Base-by-base conservation (phyloP, 148 eudicot genomes). In the Cornus kousa region DNA sequence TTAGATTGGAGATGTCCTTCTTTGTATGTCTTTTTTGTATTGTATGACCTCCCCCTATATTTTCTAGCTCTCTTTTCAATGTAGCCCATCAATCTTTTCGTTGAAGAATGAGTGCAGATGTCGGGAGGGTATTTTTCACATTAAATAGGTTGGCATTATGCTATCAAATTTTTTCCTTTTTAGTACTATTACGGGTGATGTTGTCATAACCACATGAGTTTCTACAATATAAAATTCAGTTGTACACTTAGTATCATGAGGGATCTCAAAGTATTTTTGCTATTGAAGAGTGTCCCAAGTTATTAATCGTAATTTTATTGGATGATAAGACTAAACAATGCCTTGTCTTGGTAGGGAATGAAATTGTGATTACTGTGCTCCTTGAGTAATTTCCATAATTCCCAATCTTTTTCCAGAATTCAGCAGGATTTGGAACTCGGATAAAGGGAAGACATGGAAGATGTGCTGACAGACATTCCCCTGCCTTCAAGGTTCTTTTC, bases 401-500 rank as follows among this genome's bases (percentile, higher is more conserved):
- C 31, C 37, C 8, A 20, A 53, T 28, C n/a, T 32, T 74, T 84
- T 67, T 77, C 68, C 55, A 24, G 62, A 62, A 53, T 74, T 68
- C 86, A 67, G 79, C 89, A 87, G 94, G 72, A 66, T 77, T 73
- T 78, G 79, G 74, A 24, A 77, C 31, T 77, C 62, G 72, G 31
- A 53, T 37, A 66, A 24, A 73, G 31, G 11, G 13, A 81, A 80
- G 80, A 86, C 70, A 97, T 97, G 99, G 99, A 97, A 79, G 98
- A 94, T 79, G 94, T 92, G 75, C 71, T 97, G 84, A 97, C 99
- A 68, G 98, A 91, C 24, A 73, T 87, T 78, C 98, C 99, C 59
- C 99, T 97, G 39, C 99, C 99, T 80, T 92, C 99, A 71, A 87
- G 99, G 82, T 92, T 97, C 84, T 87, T 92, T 70, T 76, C 87